Percentiles rank a stretch among this genome's conserved stretches.
Conservation (phyloP, 1,284 basidiomycete species). For the Cutaneotrichosporon cyanovorans region DNA sequence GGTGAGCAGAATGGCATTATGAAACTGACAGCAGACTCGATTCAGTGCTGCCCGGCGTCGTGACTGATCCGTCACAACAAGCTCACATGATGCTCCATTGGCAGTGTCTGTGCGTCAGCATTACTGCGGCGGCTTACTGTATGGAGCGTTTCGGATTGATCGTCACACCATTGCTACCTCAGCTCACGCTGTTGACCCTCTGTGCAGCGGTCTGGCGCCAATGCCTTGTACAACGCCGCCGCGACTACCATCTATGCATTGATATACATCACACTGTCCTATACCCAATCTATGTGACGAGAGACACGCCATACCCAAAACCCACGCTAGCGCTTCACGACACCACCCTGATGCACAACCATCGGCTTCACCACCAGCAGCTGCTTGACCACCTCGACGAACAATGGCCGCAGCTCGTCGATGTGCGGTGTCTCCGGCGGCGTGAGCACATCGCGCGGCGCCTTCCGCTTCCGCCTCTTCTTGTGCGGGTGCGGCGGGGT, state of each 20-base stretch:
- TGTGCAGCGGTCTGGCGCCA: too few species aligned
- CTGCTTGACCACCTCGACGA: conserved; percentile 64
- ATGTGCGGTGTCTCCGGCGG: conserved; percentile 72
- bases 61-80: too few species aligned
- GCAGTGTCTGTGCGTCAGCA: too few species aligned
- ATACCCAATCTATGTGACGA: too few species aligned
- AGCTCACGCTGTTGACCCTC: too few species aligned
- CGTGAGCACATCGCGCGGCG: conserved; percentile 49
- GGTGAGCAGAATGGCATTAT: conserved; percentile 18
- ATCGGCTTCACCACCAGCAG: conserved; percentile 21
- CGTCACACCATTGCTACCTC: too few species aligned
- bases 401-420: conserved; percentile 69
- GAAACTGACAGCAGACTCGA: conserved; percentile 23
- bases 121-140: too few species aligned
- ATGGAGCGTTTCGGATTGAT: too few species aligned
- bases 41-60: conserved; percentile 38
- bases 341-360: not conserved
- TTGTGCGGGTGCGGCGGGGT: conserved; percentile 42
- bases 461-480: conserved; percentile 1
- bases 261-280: not conserved
- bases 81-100: too few species aligned
- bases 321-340: too few species aligned
- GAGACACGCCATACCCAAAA: not conserved
- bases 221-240: too few species aligned
- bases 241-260: conserved; percentile 6